These are phyloP conservation scores for Oldenlandia corymbosa DNA, from an alignment of 257 asterid species.

Conservation along the genomic window DNA sequence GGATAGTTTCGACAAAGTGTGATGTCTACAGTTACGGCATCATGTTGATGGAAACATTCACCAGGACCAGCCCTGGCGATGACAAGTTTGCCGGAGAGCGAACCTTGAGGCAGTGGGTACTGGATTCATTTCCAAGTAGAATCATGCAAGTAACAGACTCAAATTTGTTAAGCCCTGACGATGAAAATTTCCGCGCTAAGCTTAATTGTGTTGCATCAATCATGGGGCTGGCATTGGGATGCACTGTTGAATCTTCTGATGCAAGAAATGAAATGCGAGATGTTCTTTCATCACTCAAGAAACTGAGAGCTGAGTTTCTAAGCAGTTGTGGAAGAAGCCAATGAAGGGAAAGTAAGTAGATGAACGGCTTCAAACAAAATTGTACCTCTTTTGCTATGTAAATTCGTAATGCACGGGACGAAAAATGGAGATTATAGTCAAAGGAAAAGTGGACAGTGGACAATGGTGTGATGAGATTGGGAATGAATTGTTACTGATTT, in stretches of 20 bases:
- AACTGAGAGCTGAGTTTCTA: constrained; percentile 2
- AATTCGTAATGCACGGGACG: too few relatives aligned
- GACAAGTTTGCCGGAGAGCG: constrained; percentile 6
- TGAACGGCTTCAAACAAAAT: too few relatives aligned
- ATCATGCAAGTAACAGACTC: not conserved
- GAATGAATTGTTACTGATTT: too few relatives aligned
- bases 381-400: too few relatives aligned
- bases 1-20: constrained; percentile 5
- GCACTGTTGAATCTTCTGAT: constrained; percentile 6
- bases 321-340: too few relatives aligned
- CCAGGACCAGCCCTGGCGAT: constrained; percentile 6
- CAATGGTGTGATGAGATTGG: too few relatives aligned
- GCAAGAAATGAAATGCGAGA: constrained; percentile 5
- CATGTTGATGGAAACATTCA: constrained; percentile 15
- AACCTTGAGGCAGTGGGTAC: not conserved
- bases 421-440: too few relatives aligned
- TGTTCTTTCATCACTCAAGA: not conserved
- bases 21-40: constrained; percentile 12
- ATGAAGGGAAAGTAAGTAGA: too few relatives aligned
- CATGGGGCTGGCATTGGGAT: not conserved
- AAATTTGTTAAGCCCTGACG: constrained; percentile 2
- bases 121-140: not conserved
- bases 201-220: not conserved
- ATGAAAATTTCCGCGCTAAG: not conserved
- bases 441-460: too few relatives aligned